Evolutionary conservation across 805 yeast genomes (phyloP).

Genomic region (Schizosaccharomyces octosporus): DNA sequence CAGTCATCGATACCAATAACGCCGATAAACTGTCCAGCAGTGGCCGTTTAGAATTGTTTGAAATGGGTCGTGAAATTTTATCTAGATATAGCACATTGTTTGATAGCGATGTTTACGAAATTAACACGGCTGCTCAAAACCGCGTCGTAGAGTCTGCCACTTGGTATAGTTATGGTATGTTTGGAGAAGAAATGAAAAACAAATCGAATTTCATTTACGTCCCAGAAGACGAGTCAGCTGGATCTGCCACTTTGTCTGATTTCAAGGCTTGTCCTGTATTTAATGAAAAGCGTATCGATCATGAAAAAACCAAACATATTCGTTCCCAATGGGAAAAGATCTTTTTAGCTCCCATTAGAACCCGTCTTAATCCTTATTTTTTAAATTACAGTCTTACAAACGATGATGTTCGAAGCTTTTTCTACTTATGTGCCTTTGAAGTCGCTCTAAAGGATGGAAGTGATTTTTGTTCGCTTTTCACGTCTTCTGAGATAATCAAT

Average conservation of each 20-base stretch:
- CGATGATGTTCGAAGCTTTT: neutral
- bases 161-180: neutral
- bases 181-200: neutral
- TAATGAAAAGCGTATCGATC: neutral
- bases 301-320: neutral
- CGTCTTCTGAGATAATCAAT: neutral
- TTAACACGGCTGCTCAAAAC: neutral
- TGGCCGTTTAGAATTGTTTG: neutral
- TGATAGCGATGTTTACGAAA: neutral
- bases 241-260: neutral
- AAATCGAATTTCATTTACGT: neutral
- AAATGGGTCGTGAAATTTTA: neutral
- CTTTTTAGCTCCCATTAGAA: neutral
- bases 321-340: neutral
- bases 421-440: neutral
- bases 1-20: neutral
- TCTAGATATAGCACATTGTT: neutral
- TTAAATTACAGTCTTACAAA: neutral
- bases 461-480: neutral
- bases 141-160: slow-evolving; percentile 1
- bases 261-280: neutral
- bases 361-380: neutral
- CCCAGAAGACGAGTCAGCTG: neutral
- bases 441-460: neutral
- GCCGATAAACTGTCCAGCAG: neutral